Conservation (phyloP, 768 basidiomycete genomes). For the Macrolepiota fuliginosa region DNA sequence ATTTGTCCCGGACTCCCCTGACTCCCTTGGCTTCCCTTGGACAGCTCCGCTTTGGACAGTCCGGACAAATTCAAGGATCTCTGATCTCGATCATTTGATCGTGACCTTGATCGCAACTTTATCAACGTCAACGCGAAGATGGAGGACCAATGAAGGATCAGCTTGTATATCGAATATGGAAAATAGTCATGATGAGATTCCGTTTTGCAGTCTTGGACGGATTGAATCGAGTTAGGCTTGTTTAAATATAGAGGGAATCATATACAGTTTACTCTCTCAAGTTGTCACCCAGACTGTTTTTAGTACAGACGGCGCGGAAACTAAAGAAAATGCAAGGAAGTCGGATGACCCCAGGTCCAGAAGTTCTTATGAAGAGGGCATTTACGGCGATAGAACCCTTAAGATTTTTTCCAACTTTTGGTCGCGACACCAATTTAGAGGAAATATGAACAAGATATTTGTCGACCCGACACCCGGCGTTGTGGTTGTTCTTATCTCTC, state of each 20-base stretch:
- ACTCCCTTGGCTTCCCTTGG: too few species aligned
- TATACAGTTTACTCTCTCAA: background rate
- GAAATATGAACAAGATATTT: background rate
- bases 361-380: background rate
- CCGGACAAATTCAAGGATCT: background rate
- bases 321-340: too few species aligned
- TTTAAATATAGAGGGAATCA: background rate
- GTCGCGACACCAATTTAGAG: too few species aligned
- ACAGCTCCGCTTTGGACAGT: too few species aligned
- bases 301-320: too few species aligned
- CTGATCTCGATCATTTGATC: slow-evolving; percentile 4
- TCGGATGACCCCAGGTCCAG: too few species aligned
- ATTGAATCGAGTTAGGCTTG: background rate
- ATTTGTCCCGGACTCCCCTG: too few species aligned
- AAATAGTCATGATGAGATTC: background rate
- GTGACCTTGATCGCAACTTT: background rate
- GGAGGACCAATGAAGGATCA: too few species aligned
- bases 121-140: background rate
- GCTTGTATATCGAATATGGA: background rate
- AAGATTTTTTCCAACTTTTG: too few species aligned
- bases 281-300: background rate
- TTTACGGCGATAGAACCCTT: too few species aligned
- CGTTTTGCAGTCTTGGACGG: background rate
- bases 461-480: background rate
- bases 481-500: background rate